Conservation (phyloP, 371 early-diverging fungal species). For the Synchytrium microbalum region DNA sequence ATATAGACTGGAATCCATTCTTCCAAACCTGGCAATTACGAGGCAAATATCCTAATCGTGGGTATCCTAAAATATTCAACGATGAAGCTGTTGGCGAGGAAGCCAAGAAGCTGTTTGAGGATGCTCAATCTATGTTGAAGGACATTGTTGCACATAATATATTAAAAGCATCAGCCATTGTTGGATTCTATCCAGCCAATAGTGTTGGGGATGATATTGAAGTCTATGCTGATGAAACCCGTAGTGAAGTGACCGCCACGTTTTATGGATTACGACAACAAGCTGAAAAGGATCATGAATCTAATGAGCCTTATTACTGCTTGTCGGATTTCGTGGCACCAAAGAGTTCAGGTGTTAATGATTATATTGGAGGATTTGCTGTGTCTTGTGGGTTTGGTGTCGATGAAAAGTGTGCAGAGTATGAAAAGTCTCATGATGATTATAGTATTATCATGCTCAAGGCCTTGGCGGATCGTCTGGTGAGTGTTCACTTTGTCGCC, state of each 20-base stretch:
- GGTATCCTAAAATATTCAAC: slow-evolving; percentile 91
- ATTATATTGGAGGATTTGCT: slow-evolving; percentile 84
- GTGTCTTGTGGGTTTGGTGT: slow-evolving; percentile 85
- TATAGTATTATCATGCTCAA: slow-evolving; percentile 86
- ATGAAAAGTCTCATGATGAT: slow-evolving; percentile 72
- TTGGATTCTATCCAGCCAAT: slow-evolving; percentile 85
- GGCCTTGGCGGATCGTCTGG: slow-evolving; percentile 86
- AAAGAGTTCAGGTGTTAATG: slow-evolving; percentile 56
- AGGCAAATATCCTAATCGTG: slow-evolving; percentile 90
- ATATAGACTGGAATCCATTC: slow-evolving; percentile 93
- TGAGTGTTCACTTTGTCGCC: background rate
- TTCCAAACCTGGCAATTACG: slow-evolving; percentile 94
- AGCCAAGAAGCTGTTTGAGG: slow-evolving; percentile 81
- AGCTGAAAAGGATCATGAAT: slow-evolving; percentile 62
- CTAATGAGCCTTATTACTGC: slow-evolving; percentile 73
- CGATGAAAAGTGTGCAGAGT: slow-evolving; percentile 66
- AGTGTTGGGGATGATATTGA: slow-evolving; percentile 79
- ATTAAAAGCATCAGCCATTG: slow-evolving; percentile 62
- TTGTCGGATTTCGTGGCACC: slow-evolving; percentile 87
- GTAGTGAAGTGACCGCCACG: slow-evolving; percentile 51
- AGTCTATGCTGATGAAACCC: slow-evolving; percentile 50
- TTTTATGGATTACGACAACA: slow-evolving; percentile 77
- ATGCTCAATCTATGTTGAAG: slow-evolving; percentile 71
- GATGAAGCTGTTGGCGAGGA: slow-evolving; percentile 77
- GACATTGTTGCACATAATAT: slow-evolving; percentile 62